Evolutionary conservation across 116 monocot species (phyloP).

Genomic region (Trichopus zeylanicus): DNA sequence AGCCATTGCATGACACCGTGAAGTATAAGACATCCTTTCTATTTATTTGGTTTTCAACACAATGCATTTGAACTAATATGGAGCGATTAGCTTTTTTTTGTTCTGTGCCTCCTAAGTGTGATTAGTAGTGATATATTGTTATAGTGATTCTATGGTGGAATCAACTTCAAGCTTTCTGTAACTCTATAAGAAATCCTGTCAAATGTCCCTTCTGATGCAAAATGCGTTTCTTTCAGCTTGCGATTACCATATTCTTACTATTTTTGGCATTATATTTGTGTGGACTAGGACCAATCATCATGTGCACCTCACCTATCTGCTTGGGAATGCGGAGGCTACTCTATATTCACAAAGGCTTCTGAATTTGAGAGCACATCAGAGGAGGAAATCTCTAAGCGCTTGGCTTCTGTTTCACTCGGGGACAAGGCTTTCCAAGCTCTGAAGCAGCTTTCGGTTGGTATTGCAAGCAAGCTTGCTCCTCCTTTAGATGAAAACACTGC

Average conservation of each 20-base stretch:
- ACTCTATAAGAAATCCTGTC: too few species aligned
- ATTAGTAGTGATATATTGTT: too few species aligned
- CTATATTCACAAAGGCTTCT: slow-evolving; percentile 22
- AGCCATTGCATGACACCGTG: too few species aligned
- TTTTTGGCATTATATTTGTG: not conserved
- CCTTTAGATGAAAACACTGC: not conserved
- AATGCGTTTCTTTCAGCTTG: too few species aligned
- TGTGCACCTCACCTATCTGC: slow-evolving; percentile 18
- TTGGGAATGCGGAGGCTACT: slow-evolving; percentile 72
- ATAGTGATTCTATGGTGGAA: too few species aligned
- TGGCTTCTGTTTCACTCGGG: slow-evolving; percentile 42
- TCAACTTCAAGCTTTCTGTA: too few species aligned
- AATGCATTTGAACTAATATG: too few species aligned
- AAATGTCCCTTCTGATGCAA: too few species aligned
- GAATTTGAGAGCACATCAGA: slow-evolving; percentile 30
- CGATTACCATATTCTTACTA: not conserved
- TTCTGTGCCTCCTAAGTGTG: too few species aligned
- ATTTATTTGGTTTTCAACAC: too few species aligned
- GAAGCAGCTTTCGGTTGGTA: slow-evolving; percentile 36
- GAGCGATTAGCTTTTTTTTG: too few species aligned
- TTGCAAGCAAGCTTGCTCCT: slow-evolving; percentile 14
- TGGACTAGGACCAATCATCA: slow-evolving; percentile 9
- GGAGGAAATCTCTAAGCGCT: slow-evolving; percentile 21
- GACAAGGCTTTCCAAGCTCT: slow-evolving; percentile 29
- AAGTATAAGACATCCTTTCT: too few species aligned